Conservation (phyloP, 139 green algal genomes). For the Axilococcus clingmanii region DNA sequence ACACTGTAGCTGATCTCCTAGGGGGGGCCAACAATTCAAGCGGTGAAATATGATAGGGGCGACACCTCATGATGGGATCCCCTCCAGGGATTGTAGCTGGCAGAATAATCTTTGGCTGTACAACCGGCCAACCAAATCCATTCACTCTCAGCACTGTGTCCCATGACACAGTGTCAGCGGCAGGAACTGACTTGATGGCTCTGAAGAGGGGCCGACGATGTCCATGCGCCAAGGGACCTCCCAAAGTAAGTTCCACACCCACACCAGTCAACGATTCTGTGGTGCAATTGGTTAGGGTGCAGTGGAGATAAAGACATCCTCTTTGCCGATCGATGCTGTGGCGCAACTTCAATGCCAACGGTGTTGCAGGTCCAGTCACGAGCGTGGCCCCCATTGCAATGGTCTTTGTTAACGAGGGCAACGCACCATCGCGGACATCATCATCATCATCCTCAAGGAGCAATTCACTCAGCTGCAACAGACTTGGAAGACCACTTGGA, state of each 20-base stretch:
- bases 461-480: constrained; percentile 14
- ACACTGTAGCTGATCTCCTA: constrained; percentile 5
- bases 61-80: neutral
- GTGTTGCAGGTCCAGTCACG: constrained; percentile 12
- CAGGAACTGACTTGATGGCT: constrained; percentile 8
- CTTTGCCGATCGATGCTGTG: constrained; percentile 5
- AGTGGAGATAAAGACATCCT: constrained; percentile 10
- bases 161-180: constrained; percentile 2
- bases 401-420: no score
- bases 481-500: constrained; percentile 3
- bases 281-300: constrained; percentile 14
- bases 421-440: no score
- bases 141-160: constrained; percentile 2
- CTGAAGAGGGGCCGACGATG: constrained; percentile 15
- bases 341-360: constrained; percentile 11
- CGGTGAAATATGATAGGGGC: constrained; percentile 5
- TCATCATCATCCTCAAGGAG: no score
- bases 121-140: constrained; percentile 24
- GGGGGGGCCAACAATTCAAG: constrained; percentile 15
- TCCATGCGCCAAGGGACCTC: constrained; percentile 13
- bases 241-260: constrained; percentile 17
- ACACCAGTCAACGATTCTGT: constrained; percentile 15
- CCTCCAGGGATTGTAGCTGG: constrained; percentile 6
- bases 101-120: constrained; percentile 16
- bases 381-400: no score